These are phyloP conservation scores for Platismatia glauca DNA, from an alignment of 495 filamentous ascomycete species.

Conservation along the genomic window DNA sequence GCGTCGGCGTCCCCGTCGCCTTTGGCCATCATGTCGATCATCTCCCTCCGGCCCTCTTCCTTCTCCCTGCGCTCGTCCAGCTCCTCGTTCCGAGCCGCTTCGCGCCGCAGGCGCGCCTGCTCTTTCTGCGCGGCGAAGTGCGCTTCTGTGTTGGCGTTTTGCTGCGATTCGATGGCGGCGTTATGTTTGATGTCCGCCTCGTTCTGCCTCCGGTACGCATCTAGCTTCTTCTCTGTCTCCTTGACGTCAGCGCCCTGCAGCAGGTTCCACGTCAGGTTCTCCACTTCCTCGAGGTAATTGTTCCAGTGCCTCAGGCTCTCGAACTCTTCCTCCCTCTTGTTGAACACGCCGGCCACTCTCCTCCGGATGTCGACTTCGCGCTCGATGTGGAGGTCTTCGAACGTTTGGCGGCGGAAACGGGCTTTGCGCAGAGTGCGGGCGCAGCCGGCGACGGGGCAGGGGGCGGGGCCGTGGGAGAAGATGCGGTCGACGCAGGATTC, in stretches of 20 bases:
- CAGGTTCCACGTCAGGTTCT: conserved; percentile 82
- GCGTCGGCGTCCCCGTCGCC: conserved; percentile 42
- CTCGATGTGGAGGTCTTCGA: conserved; percentile 83
- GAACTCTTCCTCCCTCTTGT: conserved; percentile 85
- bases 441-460: conserved; percentile 85
- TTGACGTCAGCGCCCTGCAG: conserved; percentile 60
- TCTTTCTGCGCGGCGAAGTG: conserved; percentile 65
- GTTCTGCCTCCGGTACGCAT: conserved; percentile 59
- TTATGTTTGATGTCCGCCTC: conserved; percentile 49
- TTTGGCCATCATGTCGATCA: conserved; percentile 42
- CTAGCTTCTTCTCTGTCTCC: conserved; percentile 60
- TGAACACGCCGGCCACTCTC: conserved; percentile 75
- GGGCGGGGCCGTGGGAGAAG: conserved; percentile 80
- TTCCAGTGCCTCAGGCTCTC: conserved; percentile 72
- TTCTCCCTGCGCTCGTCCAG: conserved; percentile 57
- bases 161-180: conserved; percentile 42
- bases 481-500: conserved; percentile 87
- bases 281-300: conserved; percentile 89
- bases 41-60: conserved; percentile 51
- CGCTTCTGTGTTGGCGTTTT: conserved; percentile 46
- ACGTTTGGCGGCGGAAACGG: conserved; percentile 78
- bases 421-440: conserved; percentile 73
- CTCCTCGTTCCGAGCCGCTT: conserved; percentile 48
- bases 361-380: conserved; percentile 87
- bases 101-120: conserved; percentile 44